These are phyloP conservation scores for Pyrenochaeta sp. DNA, from an alignment of 2,329 filamentous ascomycete genomes.

Conservation along the genomic window DNA sequence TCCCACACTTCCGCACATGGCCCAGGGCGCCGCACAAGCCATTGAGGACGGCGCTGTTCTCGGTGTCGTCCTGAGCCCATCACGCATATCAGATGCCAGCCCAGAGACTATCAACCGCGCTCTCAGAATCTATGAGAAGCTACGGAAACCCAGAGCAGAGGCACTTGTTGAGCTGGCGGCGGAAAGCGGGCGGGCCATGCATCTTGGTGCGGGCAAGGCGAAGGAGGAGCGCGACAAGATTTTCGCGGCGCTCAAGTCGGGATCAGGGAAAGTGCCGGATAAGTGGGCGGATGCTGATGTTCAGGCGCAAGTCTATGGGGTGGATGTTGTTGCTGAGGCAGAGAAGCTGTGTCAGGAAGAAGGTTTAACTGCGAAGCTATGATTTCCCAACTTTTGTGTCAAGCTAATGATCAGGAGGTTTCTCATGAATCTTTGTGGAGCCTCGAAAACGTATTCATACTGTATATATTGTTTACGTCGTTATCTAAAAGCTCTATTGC, in stretches of 20 bases:
- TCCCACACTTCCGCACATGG: conserved; percentile 70
- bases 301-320: conserved; percentile 59
- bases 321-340: conserved; percentile 56
- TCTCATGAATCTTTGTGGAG: background rate
- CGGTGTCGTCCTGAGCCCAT: conserved; percentile 59
- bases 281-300: conserved; percentile 63
- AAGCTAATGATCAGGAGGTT: background rate
- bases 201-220: conserved; percentile 66
- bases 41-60: conserved; percentile 70
- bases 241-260: conserved; percentile 59
- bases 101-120: conserved; percentile 60
- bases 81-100: conserved; percentile 55
- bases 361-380: conserved; percentile 36
- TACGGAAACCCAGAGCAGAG: conserved; percentile 66
- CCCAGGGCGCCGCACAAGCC: conserved; percentile 71
- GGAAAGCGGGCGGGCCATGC: conserved; percentile 62
- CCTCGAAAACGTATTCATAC: background rate
- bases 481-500: too few species aligned
- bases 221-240: conserved; percentile 67
- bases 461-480: background rate
- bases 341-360: conserved; percentile 53
- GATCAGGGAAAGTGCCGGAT: conserved; percentile 57
- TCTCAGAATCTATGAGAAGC: conserved; percentile 64
- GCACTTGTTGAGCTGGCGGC: conserved; percentile 65
- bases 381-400: background rate